Conservation (phyloP, 495 filamentous ascomycete genomes). For the Trichoderma gamsii region DNA sequence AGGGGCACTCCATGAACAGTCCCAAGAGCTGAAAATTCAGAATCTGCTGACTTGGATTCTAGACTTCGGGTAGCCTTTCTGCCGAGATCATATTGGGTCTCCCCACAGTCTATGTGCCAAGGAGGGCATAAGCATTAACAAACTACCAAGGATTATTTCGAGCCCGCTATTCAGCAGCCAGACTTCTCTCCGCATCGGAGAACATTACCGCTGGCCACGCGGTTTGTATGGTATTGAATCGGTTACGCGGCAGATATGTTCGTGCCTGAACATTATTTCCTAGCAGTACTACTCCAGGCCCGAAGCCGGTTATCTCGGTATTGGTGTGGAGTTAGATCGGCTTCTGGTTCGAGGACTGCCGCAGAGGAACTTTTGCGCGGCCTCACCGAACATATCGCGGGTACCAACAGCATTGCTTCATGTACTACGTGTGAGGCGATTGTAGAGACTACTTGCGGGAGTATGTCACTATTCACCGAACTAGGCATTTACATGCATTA, state of each 20-base stretch:
- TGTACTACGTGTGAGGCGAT: neutral
- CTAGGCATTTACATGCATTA: neutral
- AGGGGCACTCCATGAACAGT: neutral
- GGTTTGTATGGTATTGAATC: neutral
- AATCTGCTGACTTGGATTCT: neutral
- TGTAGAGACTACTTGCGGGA: neutral
- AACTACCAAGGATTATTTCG: neutral
- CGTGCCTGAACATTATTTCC: no score
- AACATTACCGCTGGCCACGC: neutral
- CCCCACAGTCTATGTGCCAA: neutral
- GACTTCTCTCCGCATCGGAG: neutral
- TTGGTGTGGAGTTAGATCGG: neutral
- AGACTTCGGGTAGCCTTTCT: neutral
- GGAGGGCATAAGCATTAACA: neutral
- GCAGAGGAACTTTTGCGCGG: neutral
- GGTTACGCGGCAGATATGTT: neutral
- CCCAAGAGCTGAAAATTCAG: neutral
- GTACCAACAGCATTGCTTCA: neutral
- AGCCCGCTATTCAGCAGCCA: neutral
- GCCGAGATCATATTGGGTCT: neutral
- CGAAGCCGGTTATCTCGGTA: slow-evolving; percentile 1
- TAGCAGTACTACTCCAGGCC: slow-evolving; percentile 18
- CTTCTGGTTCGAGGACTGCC: neutral
- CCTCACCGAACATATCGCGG: neutral
- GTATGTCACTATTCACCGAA: slow-evolving; percentile 7